A percentile compares a stretch with the other conserved stretches of the same genome.
Evolutionary conservation across 1,284 basidiomycete species (phyloP).

Genomic region (Neonothopanus nambi): DNA sequence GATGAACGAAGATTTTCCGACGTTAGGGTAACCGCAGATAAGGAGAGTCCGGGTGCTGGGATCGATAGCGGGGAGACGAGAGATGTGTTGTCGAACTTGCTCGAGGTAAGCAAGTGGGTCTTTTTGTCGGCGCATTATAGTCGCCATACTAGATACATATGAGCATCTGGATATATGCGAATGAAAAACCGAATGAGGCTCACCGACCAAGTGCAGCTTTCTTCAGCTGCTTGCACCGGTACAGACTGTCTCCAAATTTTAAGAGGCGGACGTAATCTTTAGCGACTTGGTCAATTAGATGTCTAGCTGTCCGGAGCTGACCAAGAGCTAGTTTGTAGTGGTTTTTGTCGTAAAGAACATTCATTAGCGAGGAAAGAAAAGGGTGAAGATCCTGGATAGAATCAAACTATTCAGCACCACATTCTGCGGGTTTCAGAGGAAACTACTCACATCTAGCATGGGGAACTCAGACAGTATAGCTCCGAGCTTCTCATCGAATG

Average conservation of each 20-base stretch:
- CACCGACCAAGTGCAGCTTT: slow-evolving; percentile 90
- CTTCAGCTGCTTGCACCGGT: slow-evolving; percentile 96
- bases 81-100: slow-evolving; percentile 96
- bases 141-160: slow-evolving; percentile 75
- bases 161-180: background rate
- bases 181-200: slow-evolving; percentile 30
- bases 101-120: slow-evolving; percentile 95
- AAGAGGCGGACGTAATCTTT: slow-evolving; percentile 95
- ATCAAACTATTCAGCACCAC: background rate
- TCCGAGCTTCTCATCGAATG: slow-evolving; percentile 95
- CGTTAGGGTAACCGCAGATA: slow-evolving; percentile 96
- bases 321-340: slow-evolving; percentile 97
- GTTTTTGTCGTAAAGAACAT: slow-evolving; percentile 98
- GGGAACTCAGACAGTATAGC: slow-evolving; percentile 96
- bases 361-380: slow-evolving; percentile 91
- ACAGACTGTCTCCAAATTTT: slow-evolving; percentile 95
- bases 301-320: slow-evolving; percentile 89
- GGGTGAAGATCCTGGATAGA: slow-evolving; percentile 84
- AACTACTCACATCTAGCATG: slow-evolving; percentile 80
- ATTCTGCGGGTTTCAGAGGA: background rate
- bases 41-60: slow-evolving; percentile 95
- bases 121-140: slow-evolving; percentile 95
- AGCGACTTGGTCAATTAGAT: slow-evolving; percentile 93
- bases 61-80: slow-evolving; percentile 93
- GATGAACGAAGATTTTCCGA: slow-evolving; percentile 96